Conservation (phyloP, 345 rosid species). For the Tarenaya hassleriana region DNA sequence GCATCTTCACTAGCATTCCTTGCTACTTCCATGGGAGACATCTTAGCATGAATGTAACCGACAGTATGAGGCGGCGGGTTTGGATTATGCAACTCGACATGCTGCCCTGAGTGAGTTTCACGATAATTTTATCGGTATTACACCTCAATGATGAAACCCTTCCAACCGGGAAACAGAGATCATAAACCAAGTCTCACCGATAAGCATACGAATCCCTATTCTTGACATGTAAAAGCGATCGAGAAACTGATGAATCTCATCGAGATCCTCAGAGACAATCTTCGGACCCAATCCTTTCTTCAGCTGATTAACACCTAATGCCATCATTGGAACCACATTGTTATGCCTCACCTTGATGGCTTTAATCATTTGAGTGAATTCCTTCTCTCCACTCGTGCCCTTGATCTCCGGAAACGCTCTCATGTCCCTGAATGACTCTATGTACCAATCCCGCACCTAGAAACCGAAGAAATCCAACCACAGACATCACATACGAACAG, state of each 20-base stretch:
- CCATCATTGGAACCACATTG: slow-evolving; percentile 97
- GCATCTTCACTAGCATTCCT: too few relatives aligned
- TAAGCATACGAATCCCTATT: slow-evolving; percentile 91
- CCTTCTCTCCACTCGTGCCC: slow-evolving; percentile 56
- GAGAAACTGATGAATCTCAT: too few relatives aligned
- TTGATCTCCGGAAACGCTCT: slow-evolving; percentile 83
- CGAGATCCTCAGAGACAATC: too few relatives aligned
- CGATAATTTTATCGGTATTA: neutral
- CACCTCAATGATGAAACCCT: neutral
- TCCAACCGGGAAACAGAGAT: neutral
- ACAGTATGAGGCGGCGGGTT: too few relatives aligned
- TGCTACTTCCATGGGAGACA: too few relatives aligned
- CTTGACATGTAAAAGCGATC: slow-evolving; percentile 95
- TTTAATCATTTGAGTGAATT: slow-evolving; percentile 86
- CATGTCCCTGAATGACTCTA: slow-evolving; percentile 91
- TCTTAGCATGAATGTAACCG: too few relatives aligned
- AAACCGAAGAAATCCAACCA: slow-evolving; percentile 8
- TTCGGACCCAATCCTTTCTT: too few relatives aligned
- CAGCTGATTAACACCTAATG: slow-evolving; percentile 93
- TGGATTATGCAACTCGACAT: too few relatives aligned
- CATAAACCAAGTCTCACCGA: slow-evolving; percentile 38
- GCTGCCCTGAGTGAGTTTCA: slow-evolving; percentile 80
- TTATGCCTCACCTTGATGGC: slow-evolving; percentile 97
- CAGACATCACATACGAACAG: too few relatives aligned
- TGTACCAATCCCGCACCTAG: slow-evolving; percentile 98